Conservation (phyloP, 1,139 yeast species). For the Magnusiomyces magnusii region DNA sequence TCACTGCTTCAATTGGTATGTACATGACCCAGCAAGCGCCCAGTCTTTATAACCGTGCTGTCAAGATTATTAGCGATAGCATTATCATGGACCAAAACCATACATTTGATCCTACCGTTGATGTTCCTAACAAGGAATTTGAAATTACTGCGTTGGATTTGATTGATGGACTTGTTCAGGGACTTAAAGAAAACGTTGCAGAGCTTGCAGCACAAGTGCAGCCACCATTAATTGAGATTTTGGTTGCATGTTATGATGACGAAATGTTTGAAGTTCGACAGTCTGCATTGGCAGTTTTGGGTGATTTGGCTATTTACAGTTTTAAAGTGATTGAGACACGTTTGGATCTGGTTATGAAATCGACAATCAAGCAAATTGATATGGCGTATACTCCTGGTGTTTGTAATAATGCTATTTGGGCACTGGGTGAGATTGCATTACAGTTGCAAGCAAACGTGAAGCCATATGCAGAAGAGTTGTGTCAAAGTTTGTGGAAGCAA, state of each 20-base stretch:
- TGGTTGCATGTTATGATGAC: constrained; percentile 69
- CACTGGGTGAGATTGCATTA: constrained; percentile 77
- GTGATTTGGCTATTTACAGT: constrained; percentile 65
- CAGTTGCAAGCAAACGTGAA: constrained; percentile 38
- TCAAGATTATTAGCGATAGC: constrained; percentile 59
- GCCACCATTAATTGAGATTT: constrained; percentile 50
- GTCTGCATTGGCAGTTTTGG: constrained; percentile 81
- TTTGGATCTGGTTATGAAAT: constrained; percentile 50
- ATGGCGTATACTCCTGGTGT: constrained; percentile 46
- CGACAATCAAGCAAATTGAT: constrained; percentile 55
- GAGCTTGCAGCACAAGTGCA: constrained; percentile 41
- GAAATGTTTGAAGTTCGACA: constrained; percentile 81
- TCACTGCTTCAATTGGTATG: constrained; percentile 82
- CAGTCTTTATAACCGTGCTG: constrained; percentile 77
- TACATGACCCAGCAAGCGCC: constrained; percentile 84
- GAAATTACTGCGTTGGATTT: constrained; percentile 83
- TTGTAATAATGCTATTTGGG: constrained; percentile 89
- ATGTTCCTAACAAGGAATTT: constrained; percentile 85
- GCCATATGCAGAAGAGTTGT: constrained; percentile 51
- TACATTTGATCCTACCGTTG: constrained; percentile 50
- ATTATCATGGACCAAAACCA: constrained; percentile 58
- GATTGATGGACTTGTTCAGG: constrained; percentile 88
- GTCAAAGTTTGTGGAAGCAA: constrained; percentile 53
- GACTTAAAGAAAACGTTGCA: constrained; percentile 58
- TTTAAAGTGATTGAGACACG: constrained; percentile 51